Evolutionary conservation across 331 rosid species (phyloP), one percentile per base, ranked within the genome.

Genomic region (Malus hybrid): DNA sequence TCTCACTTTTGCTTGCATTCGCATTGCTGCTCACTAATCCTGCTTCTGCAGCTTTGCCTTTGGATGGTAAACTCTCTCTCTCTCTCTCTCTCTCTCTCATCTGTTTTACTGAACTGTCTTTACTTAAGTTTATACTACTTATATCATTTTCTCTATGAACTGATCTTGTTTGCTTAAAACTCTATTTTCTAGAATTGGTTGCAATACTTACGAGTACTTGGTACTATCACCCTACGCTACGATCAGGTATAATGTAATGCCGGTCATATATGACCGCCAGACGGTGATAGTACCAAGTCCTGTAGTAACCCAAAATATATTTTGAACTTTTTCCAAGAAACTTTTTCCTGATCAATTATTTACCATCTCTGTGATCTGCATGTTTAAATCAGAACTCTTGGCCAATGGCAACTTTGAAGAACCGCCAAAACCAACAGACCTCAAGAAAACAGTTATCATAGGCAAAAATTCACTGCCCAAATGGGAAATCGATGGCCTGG

Each of bases 381-480:
- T 33, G 2, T 68, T 77, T 44, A 67, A 34, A 71, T 59, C 88
- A 94, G 99, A 88, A 65, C 90, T 86, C 66, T 88, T 94, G 19
- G 69, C 77, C 60, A 91, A 94, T 84, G 98, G 98, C 4, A 94
- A 94, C 86, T 94, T 94, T 70, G 98, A 94, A 76, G 90, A 79
- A 70, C 48, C 70, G 68, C 98, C 98, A 57, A 81, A 83, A 48
- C 76, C 85, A 11, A 88, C 31, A 48, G 65, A 76, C 81, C 34
- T 94, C 3, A 59, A 82, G 85, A 94, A 90, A 70, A 88, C 96
- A 13, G 89, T 86, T 12, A 87, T 94, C 10, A 20, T 80, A 5
- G 97, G 97, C 32, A 94, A 91, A 81, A 6, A 36, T 69, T 69
- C 97, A 5, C 71, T 92, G 14, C 96, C 97, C 39, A 85, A 86